Evolutionary conservation across 2,329 filamentous ascomycete genomes (phyloP).

Genomic region (Emmonsiellopsis sp.): DNA sequence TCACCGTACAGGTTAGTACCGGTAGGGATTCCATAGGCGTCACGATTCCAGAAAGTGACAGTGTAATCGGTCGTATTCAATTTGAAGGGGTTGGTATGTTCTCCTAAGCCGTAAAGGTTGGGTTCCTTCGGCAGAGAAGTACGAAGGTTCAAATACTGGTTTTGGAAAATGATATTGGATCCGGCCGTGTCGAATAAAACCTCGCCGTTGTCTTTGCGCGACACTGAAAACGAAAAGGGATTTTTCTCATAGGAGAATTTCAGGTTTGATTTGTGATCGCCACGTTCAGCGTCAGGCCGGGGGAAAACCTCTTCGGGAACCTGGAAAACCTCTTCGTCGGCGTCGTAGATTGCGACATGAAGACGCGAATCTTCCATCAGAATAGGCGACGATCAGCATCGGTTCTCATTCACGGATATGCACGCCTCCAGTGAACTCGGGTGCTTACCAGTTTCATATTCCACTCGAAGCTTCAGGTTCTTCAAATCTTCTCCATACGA

Average conservation of each 20-base stretch:
- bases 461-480: conserved; percentile 43
- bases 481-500: conserved; percentile 45
- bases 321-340: conserved; percentile 54
- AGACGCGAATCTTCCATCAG: conserved; percentile 44
- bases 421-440: not conserved
- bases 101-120: conserved; percentile 63
- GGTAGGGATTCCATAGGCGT: conserved; percentile 48
- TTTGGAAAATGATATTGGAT: conserved; percentile 57
- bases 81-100: conserved; percentile 58
- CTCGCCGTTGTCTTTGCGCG: conserved; percentile 12
- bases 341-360: conserved; percentile 60
- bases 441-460: conserved; percentile 45
- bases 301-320: conserved; percentile 56
- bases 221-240: conserved; percentile 56
- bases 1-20: conserved; percentile 57
- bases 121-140: conserved; percentile 56
- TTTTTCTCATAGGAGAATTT: conserved; percentile 40
- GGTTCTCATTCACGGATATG: not conserved
- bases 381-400: conserved; percentile 1
- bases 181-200: conserved; percentile 55
- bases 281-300: conserved; percentile 36
- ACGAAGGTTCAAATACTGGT: conserved; percentile 61
- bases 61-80: conserved; percentile 56
- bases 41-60: conserved; percentile 55
- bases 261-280: conserved; percentile 35